Evolutionary conservation across 2,329 filamentous ascomycete species (phyloP), one percentile per base, ranked within the genome.

Genomic region (Botryosphaeria dothidea): DNA sequence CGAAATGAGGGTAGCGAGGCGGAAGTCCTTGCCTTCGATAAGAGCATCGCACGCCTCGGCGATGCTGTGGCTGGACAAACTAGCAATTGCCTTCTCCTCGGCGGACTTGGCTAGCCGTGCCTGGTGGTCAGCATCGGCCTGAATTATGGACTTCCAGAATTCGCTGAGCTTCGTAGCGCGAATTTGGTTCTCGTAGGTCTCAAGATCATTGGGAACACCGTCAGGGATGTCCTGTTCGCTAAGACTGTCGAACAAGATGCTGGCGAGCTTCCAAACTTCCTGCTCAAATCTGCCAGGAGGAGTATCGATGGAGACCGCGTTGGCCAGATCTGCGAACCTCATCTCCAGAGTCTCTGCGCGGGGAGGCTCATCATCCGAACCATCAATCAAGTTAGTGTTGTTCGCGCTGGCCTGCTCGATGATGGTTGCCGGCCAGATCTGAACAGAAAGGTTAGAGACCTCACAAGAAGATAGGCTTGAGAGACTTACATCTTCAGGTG

Each of bases 31-130:
- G 68, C 88, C 90, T 27, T 90, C 87, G 6, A 94, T 78, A 5
- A 99, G 84, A 65, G 89, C 82, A 69, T 90, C 90, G 78, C 93
- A 97, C 11, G 95, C 95, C 66, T 96, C 92, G 5, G 88, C 83
- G 56, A 97, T 81, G 51, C 91, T 89, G 73, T 96, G 89, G 8
- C 89, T 90, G 19, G 92, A 91, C 7, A 99, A 83, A 68, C 90
- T 87, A 21, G 90, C 86, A 65, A 99, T 83, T 0, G 94, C 94
- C 75, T 92, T 93, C 74, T 97, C 92, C 73, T 97, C 93, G 1
- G 84, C 80, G 0, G 88, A 88, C 52, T 82, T 80, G 2, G 89
- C 88, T 68, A 87, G 81, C 29, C 85, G 82, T 34, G 88, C 81
- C 48, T 81, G 77, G 27, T 72, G 72, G n/a, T 79, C 73, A 7